Evolutionary conservation across 345 rosid genomes (phyloP).

Genomic region (Turritis glabra): DNA sequence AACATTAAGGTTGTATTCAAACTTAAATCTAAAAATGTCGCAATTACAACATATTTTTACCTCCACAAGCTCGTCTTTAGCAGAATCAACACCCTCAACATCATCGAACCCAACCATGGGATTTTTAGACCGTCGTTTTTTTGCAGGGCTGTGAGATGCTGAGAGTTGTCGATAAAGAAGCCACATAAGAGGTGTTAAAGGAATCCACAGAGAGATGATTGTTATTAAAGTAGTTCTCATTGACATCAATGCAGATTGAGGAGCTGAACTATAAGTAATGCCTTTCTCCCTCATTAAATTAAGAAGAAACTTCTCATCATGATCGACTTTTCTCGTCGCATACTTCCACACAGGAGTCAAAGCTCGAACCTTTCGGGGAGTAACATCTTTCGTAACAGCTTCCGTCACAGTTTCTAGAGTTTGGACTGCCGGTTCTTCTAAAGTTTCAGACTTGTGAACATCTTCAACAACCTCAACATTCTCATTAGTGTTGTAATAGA

Average conservation of each 20-base stretch:
- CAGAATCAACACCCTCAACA: constrained; percentile 93
- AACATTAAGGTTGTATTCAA: neutral
- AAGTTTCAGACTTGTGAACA: constrained; percentile 35
- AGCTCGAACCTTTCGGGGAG: constrained; percentile 39
- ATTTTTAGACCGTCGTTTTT: constrained; percentile 60
- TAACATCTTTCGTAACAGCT: constrained; percentile 36
- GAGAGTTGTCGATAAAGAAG: constrained; percentile 92
- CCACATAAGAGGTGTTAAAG: constrained; percentile 94
- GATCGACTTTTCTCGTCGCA: constrained; percentile 81
- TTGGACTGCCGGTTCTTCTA: constrained; percentile 36
- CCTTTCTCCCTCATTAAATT: constrained; percentile 90
- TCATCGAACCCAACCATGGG: constrained; percentile 75
- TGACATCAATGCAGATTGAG: constrained; percentile 72
- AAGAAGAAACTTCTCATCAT: constrained; percentile 89
- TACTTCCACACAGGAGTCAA: constrained; percentile 71
- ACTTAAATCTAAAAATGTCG: neutral
- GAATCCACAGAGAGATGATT: constrained; percentile 82
- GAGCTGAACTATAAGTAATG: constrained; percentile 81
- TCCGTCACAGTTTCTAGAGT: constrained; percentile 32
- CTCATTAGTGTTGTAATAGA: constrained; percentile 59
- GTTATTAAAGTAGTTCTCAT: constrained; percentile 69
- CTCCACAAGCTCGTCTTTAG: constrained; percentile 92
- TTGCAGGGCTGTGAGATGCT: constrained; percentile 84
- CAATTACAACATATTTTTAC: constrained; percentile 37
- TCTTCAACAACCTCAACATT: constrained; percentile 20